These are phyloP conservation scores for Pyrenophora tritici-repentis DNA, from an alignment of 2,329 filamentous ascomycete genomes.

Conservation along the genomic window DNA sequence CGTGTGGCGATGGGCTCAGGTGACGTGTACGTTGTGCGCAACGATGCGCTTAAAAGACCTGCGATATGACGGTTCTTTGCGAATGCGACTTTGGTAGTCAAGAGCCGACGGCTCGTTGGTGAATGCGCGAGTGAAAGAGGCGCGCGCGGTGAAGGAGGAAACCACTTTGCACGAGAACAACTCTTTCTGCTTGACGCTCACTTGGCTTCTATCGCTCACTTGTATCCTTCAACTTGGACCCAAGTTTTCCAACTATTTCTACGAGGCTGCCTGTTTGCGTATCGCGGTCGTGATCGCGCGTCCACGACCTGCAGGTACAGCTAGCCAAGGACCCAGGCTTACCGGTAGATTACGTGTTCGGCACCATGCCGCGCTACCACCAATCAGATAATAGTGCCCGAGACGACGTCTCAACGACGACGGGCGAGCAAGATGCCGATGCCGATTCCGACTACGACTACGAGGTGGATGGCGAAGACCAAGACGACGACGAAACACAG, in stretches of 20 bases:
- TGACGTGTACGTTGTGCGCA: background rate
- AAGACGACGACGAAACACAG: too few species aligned
- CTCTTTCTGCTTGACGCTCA: background rate
- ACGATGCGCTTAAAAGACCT: background rate
- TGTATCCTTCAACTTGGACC: background rate
- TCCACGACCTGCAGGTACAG: slow-evolving; percentile 3
- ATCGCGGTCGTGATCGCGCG: slow-evolving; percentile 5
- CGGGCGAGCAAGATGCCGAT: slow-evolving; percentile 9
- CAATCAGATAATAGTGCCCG: slow-evolving; percentile 27
- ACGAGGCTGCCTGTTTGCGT: background rate
- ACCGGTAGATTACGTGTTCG: slow-evolving; percentile 31
- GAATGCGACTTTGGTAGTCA: slow-evolving; percentile 23
- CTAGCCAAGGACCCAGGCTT: slow-evolving; percentile 19
- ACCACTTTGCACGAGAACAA: background rate
- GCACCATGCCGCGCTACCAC: slow-evolving; percentile 27
- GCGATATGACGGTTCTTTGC: background rate
- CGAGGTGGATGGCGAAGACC: background rate
- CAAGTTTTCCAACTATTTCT: background rate
- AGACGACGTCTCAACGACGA: slow-evolving; percentile 17
- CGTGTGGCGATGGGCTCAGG: background rate
- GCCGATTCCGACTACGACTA: slow-evolving; percentile 10
- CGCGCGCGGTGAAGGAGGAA: slow-evolving; percentile 10
- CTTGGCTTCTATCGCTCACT: background rate
- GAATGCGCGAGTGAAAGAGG: slow-evolving; percentile 18
- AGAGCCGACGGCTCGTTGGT: slow-evolving; percentile 24